phyloP scores from a whole-genome alignment of 176 grass and related monocot species.

The Carex pumila region DNA sequence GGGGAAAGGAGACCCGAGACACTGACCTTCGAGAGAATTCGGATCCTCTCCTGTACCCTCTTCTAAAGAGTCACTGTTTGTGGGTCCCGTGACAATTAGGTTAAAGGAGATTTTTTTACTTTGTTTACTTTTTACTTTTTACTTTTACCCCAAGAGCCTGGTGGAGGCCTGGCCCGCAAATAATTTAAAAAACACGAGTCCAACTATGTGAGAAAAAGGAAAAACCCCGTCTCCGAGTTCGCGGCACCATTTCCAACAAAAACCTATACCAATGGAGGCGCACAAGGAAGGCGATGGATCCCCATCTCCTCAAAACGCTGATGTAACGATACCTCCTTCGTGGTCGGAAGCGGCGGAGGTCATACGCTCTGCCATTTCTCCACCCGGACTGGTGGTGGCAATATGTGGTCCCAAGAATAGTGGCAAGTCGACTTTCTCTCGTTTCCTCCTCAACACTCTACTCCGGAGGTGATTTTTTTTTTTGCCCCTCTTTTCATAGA shows the following conservation, averaged over 20 bases:
- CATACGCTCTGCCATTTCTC: constrained; percentile 10
- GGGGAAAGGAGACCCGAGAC: background rate
- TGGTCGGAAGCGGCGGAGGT: constrained; percentile 27
- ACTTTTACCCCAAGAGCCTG: too few species aligned
- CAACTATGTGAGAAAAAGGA: too few species aligned
- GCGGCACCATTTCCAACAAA: background rate
- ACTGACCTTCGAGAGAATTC: too few species aligned
- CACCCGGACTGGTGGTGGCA: constrained; percentile 41
- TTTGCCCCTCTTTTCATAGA: too few species aligned
- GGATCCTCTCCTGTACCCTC: too few species aligned
- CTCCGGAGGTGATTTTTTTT: constrained; percentile 41
- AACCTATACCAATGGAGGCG: background rate
- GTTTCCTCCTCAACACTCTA: constrained; percentile 64
- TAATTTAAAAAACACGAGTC: too few species aligned
- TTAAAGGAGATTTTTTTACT: too few species aligned
- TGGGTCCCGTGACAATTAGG: too few species aligned
- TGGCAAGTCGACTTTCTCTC: constrained; percentile 96
- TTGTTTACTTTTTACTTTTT: too few species aligned
- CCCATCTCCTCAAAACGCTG: constrained; percentile 5
- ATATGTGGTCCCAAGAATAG: constrained; percentile 85
- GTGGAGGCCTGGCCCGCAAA: too few species aligned
- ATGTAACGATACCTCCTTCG: constrained; percentile 35
- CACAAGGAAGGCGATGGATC: background rate
- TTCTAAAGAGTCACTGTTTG: too few species aligned
- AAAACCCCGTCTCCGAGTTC: background rate